Evolutionary conservation across 768 basidiomycete genomes (phyloP).

Genomic region (Sarcodon sp.): DNA sequence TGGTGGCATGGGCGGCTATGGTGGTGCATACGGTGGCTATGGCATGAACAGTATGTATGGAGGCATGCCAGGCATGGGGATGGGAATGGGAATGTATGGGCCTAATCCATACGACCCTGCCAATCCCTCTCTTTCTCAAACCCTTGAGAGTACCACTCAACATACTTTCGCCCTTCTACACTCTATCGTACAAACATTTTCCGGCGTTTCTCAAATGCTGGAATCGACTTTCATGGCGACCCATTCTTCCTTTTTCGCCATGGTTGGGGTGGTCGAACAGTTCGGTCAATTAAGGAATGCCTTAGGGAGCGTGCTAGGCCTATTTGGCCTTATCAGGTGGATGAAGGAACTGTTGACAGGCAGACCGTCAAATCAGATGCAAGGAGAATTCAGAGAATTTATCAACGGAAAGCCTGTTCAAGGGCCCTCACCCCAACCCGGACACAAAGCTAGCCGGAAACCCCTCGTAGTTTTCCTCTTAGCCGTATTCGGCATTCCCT

Average conservation of each 20-base stretch:
- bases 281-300: conserved; percentile 86
- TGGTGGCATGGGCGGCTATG: conserved; percentile 22
- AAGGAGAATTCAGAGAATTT: conserved; percentile 67
- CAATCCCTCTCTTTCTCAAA: conserved; percentile 66
- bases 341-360: conserved; percentile 51
- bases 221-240: conserved; percentile 97
- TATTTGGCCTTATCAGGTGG: conserved; percentile 87
- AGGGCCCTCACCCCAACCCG: conserved; percentile 25
- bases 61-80: conserved; percentile 27
- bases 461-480: conserved; percentile 90
- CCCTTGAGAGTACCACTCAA: conserved; percentile 80
- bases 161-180: conserved; percentile 91
- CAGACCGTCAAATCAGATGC: conserved; percentile 28
- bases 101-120: conserved; percentile 29
- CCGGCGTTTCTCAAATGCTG: conserved; percentile 93
- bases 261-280: conserved; percentile 95
- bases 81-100: conserved; percentile 25
- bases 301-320: conserved; percentile 82
- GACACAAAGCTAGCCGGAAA: conserved; percentile 68
- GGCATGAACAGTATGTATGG: conserved; percentile 28
- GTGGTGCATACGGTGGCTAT: conserved; percentile 23
- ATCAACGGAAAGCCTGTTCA: conserved; percentile 50
- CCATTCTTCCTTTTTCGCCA: conserved; percentile 89
- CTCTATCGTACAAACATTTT: conserved; percentile 90
- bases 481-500: conserved; percentile 87